Evolutionary conservation across 495 filamentous ascomycete species (phyloP), one percentile per base, ranked within the genome.

Genomic region (Immersiella caudata): DNA sequence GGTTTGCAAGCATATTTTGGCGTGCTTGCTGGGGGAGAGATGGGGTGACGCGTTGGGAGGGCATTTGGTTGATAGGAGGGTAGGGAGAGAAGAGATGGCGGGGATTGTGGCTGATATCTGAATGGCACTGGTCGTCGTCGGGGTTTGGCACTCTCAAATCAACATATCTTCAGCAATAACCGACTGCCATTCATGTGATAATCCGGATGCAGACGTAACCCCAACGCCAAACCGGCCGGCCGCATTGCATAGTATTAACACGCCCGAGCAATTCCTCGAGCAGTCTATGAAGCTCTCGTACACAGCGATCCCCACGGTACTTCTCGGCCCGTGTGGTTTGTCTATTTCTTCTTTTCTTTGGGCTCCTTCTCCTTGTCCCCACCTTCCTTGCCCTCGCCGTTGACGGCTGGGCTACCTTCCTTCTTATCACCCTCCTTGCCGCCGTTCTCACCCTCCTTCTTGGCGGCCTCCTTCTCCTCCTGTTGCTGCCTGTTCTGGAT

Each of bases 401-500:
- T 88, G 52, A 78, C 75, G 62, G 84, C 85, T 36, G 82, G 88
- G 24, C 77, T 77, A 35, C 81, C 83, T 59, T 90, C 88, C 77
- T 91, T 91, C 71, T 89, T 89, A 62, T 86, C 84, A 50, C 80
- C 82, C 51, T 83, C 83, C 73, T 85, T 85, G 24, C 71, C 77
- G 6, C 75, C 75, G 63, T 76, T 80, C 66, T 82, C 78, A 68
- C 83, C 84, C 67, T 88, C 84, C 71, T 87, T 84, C 63, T 90
- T 89, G 66, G 84, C 87, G 68, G 86, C 87, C 70, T 97, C 93
- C 79, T 91, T 93, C 77, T 99, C 95, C 75, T 97, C 95, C 79
- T 96, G 93, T 76, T 94, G 92, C 81, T 97, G 94, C 72, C 94
- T 83, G 81, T 99, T 99, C 83, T 98, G 95, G 68, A 98, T 97